These are phyloP conservation scores for Waltergamsia citrina DNA, from an alignment of 2,329 filamentous ascomycete species.

Conservation along the genomic window DNA sequence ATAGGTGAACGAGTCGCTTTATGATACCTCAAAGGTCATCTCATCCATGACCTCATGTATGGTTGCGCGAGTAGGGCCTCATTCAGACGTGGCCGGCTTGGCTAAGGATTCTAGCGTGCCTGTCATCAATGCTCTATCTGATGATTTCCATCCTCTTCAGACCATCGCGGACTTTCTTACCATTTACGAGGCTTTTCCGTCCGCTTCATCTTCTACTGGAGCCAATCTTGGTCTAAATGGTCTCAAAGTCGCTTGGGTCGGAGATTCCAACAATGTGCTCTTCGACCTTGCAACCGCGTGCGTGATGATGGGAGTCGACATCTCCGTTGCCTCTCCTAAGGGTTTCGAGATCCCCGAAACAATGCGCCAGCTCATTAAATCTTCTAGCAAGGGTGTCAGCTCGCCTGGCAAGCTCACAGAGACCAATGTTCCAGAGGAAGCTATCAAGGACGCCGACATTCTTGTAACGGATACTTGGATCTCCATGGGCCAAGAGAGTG, in stretches of 20 bases:
- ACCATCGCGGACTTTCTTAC: conserved; percentile 92
- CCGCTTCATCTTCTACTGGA: conserved; percentile 22
- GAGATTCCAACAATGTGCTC: conserved; percentile 94
- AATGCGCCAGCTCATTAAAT: conserved; percentile 66
- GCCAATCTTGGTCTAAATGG: conserved; percentile 60
- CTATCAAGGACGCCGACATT: conserved; percentile 75
- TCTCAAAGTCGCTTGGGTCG: conserved; percentile 90
- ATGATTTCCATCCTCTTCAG: conserved; percentile 89
- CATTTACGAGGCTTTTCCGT: conserved; percentile 67
- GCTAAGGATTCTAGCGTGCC: conserved; percentile 68
- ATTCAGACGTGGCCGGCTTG: conserved; percentile 63
- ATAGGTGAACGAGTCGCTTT: conserved; percentile 85
- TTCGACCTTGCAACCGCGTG: conserved; percentile 87
- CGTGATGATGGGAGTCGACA: conserved; percentile 76
- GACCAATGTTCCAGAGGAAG: conserved; percentile 75
- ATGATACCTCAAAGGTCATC: conserved; percentile 84
- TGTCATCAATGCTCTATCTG: conserved; percentile 80
- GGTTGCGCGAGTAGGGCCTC: conserved; percentile 68
- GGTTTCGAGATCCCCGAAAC: conserved; percentile 71
- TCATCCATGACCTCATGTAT: conserved; percentile 88
- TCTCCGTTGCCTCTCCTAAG: conserved; percentile 77
- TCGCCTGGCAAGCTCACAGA: conserved; percentile 60
- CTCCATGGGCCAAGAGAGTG: conserved; percentile 93
- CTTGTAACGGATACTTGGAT: conserved; percentile 97
- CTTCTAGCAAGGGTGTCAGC: conserved; percentile 46